Evolutionary conservation across 768 basidiomycete genomes (phyloP).

Genomic region (Macrocybe gigantea): DNA sequence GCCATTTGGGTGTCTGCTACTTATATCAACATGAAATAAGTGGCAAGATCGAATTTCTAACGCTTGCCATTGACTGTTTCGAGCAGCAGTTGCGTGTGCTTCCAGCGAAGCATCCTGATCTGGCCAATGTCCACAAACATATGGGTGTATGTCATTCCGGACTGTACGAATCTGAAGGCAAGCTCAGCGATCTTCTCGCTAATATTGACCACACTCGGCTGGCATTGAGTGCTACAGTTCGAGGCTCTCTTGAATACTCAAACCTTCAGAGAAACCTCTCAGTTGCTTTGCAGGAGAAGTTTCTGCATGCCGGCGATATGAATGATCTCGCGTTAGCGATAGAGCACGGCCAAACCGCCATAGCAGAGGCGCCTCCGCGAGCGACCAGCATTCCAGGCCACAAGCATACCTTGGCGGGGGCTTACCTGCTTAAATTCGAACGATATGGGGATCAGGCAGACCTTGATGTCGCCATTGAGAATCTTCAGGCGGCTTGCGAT

Average conservation of each 20-base stretch:
- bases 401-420: background rate
- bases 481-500: background rate
- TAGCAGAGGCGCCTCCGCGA: background rate
- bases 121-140: background rate
- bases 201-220: background rate
- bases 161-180: background rate
- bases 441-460: background rate
- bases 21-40: background rate
- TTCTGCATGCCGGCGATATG: background rate
- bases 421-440: background rate
- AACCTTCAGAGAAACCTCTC: background rate
- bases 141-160: background rate
- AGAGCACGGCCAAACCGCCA: background rate
- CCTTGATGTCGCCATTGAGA: background rate
- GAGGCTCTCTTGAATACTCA: background rate
- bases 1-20: background rate
- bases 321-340: background rate
- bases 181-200: background rate
- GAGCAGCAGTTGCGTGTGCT: background rate
- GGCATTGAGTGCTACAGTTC: background rate
- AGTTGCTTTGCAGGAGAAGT: background rate
- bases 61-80: background rate
- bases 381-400: background rate
- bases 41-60: background rate
- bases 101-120: background rate